phyloP scores from a whole-genome alignment of 305 asterid genomes.

The Nicotiana rustica region DNA sequence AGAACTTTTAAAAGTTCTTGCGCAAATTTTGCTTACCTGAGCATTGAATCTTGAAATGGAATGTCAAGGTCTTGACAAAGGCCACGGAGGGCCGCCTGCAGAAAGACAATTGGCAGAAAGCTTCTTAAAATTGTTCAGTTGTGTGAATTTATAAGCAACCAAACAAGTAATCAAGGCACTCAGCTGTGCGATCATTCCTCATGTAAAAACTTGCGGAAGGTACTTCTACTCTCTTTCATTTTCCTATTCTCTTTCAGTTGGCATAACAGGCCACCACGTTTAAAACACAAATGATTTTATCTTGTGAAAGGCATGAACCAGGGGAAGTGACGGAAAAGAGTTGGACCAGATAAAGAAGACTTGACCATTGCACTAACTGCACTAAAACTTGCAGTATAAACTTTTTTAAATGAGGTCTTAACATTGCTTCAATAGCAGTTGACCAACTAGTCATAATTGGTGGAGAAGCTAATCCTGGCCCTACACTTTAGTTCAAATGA shows the following conservation, averaged over 20 bases:
- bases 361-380: slow-evolving; percentile 15
- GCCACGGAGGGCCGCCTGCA: slow-evolving; percentile 55
- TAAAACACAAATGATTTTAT: background rate
- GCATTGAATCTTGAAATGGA: slow-evolving; percentile 88
- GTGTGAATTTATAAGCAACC: slow-evolving; percentile 14
- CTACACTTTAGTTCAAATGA: background rate
- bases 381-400: background rate
- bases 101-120: background rate
- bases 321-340: background rate
- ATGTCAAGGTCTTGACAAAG: slow-evolving; percentile 82
- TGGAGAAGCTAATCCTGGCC: background rate
- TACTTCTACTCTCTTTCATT: slow-evolving; percentile 11
- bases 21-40: slow-evolving; percentile 61
- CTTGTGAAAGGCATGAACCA: background rate
- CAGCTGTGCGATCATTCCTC: slow-evolving; percentile 16
- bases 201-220: background rate
- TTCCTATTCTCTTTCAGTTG: slow-evolving; percentile 15
- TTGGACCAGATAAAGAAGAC: slow-evolving; percentile 14
- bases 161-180: slow-evolving; percentile 14
- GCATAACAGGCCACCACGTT: background rate
- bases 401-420: background rate
- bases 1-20: background rate
- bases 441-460: slow-evolving; percentile 11
- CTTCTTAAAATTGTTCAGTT: background rate
- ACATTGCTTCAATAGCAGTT: background rate